Percentiles rank a stretch among this genome's conserved stretches.
Evolutionary conservation across 192 early-diverging fungal genomes (phyloP).

Genomic region (Funneliformis geosporum): DNA sequence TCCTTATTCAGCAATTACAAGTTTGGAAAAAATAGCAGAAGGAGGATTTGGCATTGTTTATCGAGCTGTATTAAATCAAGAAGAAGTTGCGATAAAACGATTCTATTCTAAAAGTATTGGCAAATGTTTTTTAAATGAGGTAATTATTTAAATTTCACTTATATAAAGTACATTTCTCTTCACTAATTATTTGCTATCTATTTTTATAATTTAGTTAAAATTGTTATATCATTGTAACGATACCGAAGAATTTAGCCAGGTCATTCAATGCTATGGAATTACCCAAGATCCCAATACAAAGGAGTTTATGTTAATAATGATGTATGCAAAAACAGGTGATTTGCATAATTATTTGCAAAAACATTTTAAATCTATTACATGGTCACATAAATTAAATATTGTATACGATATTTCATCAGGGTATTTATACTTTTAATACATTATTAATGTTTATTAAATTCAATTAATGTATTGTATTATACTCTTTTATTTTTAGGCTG

Average conservation of each 20-base stretch:
- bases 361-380: neutral
- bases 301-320: slow-evolving; percentile 11
- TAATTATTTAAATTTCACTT: neutral
- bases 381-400: neutral
- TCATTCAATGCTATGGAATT: neutral
- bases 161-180: no score
- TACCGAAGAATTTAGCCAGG: neutral
- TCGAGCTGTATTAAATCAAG: neutral
- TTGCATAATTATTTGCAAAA: slow-evolving; percentile 8
- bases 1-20: no score
- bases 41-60: no score
- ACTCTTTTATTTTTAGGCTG: neutral
- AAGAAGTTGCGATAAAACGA: no score
- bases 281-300: neutral
- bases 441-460: no score
- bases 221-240: neutral
- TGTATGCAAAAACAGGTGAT: slow-evolving; percentile 13
- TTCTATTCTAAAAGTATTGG: neutral
- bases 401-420: neutral
- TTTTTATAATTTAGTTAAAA: neutral
- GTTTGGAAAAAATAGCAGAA: no score
- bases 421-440: no score
- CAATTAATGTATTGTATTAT: no score
- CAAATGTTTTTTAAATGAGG: neutral
- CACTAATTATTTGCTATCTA: no score